These are phyloP conservation scores for Lotus japonicus DNA, from an alignment of 306 rosid species.

Conservation along the genomic window DNA sequence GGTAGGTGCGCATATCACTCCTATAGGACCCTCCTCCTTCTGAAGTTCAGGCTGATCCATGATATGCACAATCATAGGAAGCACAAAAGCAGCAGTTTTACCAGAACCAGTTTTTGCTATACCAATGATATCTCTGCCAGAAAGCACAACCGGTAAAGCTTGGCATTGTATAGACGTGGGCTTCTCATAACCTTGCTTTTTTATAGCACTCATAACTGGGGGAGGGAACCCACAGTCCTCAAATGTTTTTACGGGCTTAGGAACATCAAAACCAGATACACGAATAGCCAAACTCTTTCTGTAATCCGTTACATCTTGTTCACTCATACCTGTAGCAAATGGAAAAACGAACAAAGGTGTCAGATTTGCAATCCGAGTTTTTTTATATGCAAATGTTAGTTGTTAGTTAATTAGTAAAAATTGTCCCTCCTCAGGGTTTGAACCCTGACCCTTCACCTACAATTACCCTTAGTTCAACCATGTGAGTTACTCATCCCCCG, in stretches of 20 bases:
- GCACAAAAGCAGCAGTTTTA: conserved; percentile 97
- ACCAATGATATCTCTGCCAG: conserved; percentile 89
- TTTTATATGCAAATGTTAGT: no score
- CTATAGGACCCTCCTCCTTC: conserved; percentile 99
- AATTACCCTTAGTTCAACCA: no score
- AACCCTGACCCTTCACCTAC: no score
- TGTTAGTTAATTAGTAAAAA: no score
- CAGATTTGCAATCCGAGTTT: background rate
- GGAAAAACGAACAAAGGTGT: background rate
- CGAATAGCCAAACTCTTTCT: conserved; percentile 89
- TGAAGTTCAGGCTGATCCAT: conserved; percentile 98
- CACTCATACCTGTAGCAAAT: conserved; percentile 61
- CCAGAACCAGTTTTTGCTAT: conserved; percentile 99
- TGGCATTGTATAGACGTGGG: conserved; percentile 94
- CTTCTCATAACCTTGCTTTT: conserved; percentile 85
- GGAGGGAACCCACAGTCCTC: conserved; percentile 73
- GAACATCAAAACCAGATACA: conserved; percentile 83
- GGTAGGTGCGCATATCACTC: conserved; percentile 97
- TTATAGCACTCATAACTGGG: conserved; percentile 80
- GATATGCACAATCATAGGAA: conserved; percentile 93
- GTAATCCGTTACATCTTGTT: conserved; percentile 75
- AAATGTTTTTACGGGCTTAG: conserved; percentile 76
- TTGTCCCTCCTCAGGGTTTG: no score
- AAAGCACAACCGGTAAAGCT: conserved; percentile 79
- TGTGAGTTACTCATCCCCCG: no score